A percentile compares a stretch with the other conserved stretches of the same genome.
Conservation (phyloP, 371 early-diverging fungal species). For the Sporodiniella umbellata region DNA sequence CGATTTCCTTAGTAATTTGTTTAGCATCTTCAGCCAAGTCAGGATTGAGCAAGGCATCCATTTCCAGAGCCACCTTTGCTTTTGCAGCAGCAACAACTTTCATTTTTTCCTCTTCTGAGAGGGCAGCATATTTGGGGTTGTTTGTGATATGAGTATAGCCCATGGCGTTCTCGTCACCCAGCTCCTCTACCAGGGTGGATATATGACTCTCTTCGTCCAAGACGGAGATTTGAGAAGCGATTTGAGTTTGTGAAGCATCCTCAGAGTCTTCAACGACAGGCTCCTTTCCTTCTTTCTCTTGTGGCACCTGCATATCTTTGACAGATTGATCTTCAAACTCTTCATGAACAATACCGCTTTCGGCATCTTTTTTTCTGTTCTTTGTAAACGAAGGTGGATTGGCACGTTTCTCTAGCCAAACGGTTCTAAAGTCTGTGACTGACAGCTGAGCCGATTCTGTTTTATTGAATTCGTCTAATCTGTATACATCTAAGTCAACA, state of each 20-base stretch:
- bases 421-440: conserved; percentile 83
- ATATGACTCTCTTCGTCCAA: conserved; percentile 3
- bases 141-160: conserved; percentile 3
- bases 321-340: conserved; percentile 1
- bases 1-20: conserved; percentile 46
- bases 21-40: conserved; percentile 13
- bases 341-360: background rate
- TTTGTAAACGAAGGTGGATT: conserved; percentile 90
- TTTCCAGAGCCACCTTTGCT: conserved; percentile 24
- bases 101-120: conserved; percentile 8
- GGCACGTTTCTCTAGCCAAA: conserved; percentile 85
- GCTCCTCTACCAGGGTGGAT: conserved; percentile 3
- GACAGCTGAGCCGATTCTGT: conserved; percentile 90
- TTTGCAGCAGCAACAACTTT: conserved; percentile 7
- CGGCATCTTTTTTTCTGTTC: conserved; percentile 37
- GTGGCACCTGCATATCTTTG: no score
- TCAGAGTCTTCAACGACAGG: no score
- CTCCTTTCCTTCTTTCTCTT: conserved; percentile 5
- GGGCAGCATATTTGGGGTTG: background rate
- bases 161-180: background rate
- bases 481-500: conserved; percentile 13
- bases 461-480: conserved; percentile 84
- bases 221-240: conserved; percentile 3
- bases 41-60: conserved; percentile 16
- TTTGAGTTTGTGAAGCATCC: conserved; percentile 6